Conservation (phyloP, 1,284 basidiomycete species). For the Ganoderma leucocontextum region DNA sequence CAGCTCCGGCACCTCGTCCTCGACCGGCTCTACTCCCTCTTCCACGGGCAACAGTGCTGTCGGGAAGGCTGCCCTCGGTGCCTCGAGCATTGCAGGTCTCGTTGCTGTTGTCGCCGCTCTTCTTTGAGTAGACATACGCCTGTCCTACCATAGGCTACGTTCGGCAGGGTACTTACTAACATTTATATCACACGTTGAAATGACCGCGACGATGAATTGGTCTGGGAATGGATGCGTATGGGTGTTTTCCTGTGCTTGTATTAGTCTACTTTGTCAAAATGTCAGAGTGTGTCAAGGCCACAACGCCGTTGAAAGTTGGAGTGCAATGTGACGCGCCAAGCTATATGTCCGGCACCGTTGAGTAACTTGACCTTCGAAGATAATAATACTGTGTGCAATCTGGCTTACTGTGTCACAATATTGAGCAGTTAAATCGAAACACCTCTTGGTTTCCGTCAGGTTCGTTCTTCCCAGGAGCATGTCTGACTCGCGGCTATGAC, state of each 20-base stretch:
- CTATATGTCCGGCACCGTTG: neutral
- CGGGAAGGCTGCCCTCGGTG: constrained; percentile 28
- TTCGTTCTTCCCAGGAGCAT: no score
- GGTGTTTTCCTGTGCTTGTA: neutral
- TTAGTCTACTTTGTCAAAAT: neutral
- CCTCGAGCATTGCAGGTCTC: constrained; percentile 35
- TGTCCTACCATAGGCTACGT: neutral
- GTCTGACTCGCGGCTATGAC: no score
- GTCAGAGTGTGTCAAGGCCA: neutral
- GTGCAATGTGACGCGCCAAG: neutral
- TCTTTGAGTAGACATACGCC: constrained; percentile 22
- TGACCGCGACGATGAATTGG: neutral
- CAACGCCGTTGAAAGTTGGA: neutral
- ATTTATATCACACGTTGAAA: neutral
- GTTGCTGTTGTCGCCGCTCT: constrained; percentile 31
- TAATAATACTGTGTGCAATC: no score
- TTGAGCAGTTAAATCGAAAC: no score
- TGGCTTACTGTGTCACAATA: no score
- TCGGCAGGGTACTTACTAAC: neutral
- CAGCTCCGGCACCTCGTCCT: constrained; percentile 7
- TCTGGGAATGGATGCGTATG: neutral
- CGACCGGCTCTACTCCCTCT: constrained; percentile 22
- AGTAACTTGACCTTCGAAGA: neutral
- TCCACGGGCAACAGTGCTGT: constrained; percentile 29
- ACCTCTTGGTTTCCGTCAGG: no score